Evolutionary conservation across 78 protist species (phyloP).

Genomic region (Salpingoeca rosetta): DNA sequence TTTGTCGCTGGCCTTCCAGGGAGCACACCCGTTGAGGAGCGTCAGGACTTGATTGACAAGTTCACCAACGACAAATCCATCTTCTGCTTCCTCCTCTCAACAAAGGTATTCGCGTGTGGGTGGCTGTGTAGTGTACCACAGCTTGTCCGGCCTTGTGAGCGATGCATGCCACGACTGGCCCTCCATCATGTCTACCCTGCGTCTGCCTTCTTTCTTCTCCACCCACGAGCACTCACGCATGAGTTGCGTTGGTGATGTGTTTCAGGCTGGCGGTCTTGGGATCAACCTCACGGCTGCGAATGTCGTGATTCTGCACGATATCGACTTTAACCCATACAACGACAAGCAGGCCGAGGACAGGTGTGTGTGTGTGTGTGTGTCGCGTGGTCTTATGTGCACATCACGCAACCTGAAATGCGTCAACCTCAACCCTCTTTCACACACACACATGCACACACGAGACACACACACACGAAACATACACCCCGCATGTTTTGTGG

Average conservation of each 20-base stretch:
- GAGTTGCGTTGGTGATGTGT: too few relatives aligned
- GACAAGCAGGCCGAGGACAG: slow-evolving; percentile 28
- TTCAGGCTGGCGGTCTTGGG: slow-evolving; percentile 90
- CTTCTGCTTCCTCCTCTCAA: not conserved
- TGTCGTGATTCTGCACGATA: slow-evolving; percentile 90
- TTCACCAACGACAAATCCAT: not conserved
- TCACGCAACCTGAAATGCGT: not conserved
- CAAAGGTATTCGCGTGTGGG: too few relatives aligned
- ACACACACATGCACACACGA: not conserved
- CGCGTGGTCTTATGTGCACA: not conserved
- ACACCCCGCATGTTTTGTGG: not conserved
- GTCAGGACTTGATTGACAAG: not conserved
- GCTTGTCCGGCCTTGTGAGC: too few relatives aligned
- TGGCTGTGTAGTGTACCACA: too few relatives aligned
- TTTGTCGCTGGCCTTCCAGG: too few relatives aligned
- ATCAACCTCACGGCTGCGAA: slow-evolving; percentile 95
- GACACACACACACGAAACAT: not conserved
- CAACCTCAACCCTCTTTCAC: not conserved
- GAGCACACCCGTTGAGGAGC: too few relatives aligned
- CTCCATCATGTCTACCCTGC: too few relatives aligned
- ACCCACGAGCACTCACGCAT: too few relatives aligned
- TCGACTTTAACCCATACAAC: slow-evolving; percentile 84
- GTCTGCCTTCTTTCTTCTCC: too few relatives aligned
- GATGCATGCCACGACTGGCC: too few relatives aligned
- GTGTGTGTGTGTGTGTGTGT: not conserved